phyloP scores from a whole-genome alignment of 306 rosid genomes.

The Oxytropis ochrocephala region DNA sequence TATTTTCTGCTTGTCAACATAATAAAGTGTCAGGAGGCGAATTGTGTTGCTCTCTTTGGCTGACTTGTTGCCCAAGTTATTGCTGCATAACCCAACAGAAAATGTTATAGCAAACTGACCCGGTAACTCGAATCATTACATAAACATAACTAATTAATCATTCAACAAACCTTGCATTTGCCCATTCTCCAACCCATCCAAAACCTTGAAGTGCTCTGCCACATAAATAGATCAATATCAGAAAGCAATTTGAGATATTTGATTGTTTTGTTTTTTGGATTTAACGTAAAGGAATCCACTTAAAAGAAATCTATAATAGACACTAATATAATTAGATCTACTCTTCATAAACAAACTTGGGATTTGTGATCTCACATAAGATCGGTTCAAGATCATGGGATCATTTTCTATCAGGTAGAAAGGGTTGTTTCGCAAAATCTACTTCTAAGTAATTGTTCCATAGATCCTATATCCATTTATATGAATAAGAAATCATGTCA shows the following conservation, averaged over 20 bases:
- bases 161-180: constrained; percentile 74
- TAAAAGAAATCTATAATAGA: too few relatives aligned
- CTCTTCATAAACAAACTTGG: too few relatives aligned
- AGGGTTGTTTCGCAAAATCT: too few relatives aligned
- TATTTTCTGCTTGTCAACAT: constrained; percentile 68
- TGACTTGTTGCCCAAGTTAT: constrained; percentile 37
- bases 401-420: too few relatives aligned
- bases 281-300: not conserved
- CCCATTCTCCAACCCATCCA: constrained; percentile 99
- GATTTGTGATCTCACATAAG: too few relatives aligned
- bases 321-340: too few relatives aligned
- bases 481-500: too few relatives aligned
- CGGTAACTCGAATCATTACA: not conserved
- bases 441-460: too few relatives aligned
- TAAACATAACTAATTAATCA: not conserved
- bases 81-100: constrained; percentile 30
- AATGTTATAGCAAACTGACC: not conserved
- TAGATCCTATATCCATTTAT: too few relatives aligned
- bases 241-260: not conserved
- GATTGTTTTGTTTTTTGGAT: not conserved
- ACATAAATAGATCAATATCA: not conserved
- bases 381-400: too few relatives aligned
- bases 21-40: constrained; percentile 74
- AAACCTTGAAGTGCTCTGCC: constrained; percentile 89
- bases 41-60: constrained; percentile 34